Evolutionary conservation across 331 rosid genomes (phyloP).

Genomic region (Pyrus hybrid): DNA sequence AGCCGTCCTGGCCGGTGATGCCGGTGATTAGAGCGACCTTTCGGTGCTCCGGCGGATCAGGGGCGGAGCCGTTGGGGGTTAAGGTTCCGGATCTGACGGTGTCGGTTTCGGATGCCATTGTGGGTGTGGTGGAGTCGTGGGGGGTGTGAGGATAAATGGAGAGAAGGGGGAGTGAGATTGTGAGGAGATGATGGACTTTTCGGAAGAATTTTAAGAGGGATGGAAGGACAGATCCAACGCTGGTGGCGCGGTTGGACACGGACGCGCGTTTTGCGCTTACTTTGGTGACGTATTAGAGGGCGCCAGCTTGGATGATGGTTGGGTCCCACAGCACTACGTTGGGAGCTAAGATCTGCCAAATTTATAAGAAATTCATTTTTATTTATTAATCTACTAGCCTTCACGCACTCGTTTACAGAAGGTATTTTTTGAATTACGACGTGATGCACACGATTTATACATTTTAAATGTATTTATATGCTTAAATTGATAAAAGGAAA

Average conservation of each 20-base stretch:
- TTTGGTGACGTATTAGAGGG: not conserved
- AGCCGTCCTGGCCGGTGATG: constrained; percentile 95
- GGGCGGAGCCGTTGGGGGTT: constrained; percentile 26
- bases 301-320: not conserved
- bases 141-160: not conserved
- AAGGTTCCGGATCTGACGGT: constrained; percentile 21
- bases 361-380: too few relatives aligned
- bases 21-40: constrained; percentile 87
- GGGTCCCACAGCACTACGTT: not conserved
- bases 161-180: not conserved
- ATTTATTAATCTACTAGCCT: too few relatives aligned
- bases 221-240: not conserved
- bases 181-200: not conserved
- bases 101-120: constrained; percentile 47
- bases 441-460: rapidly evolving
- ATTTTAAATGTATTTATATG: too few relatives aligned
- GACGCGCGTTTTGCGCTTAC: constrained; percentile 2
- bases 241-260: not conserved
- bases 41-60: constrained; percentile 4
- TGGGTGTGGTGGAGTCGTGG: not conserved
- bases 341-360: not conserved
- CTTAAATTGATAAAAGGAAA: too few relatives aligned
- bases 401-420: rapidly evolving
- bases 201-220: not conserved
- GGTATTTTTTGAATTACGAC: too few relatives aligned